phyloP scores from a whole-genome alignment of 805 yeast species.

The Lipomyces yamadae region DNA sequence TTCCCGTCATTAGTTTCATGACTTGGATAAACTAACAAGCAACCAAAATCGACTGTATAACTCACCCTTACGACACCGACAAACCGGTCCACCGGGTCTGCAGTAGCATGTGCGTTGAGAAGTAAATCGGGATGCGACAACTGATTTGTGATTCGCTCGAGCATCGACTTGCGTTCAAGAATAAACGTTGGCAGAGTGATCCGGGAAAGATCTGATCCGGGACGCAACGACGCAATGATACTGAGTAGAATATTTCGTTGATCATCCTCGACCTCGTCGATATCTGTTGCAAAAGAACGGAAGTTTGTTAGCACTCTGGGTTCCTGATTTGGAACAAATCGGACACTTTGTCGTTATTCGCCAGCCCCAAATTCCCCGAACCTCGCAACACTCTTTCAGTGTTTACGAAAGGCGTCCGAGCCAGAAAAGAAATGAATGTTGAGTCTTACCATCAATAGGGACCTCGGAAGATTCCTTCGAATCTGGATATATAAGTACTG shows the following conservation, averaged over 20 bases:
- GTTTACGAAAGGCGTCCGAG: background rate
- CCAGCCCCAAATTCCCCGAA: background rate
- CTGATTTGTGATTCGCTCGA: slow-evolving; percentile 91
- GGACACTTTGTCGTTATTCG: too few species aligned
- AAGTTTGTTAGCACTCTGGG: background rate
- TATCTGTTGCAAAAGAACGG: slow-evolving; percentile 50
- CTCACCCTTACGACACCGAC: slow-evolving; percentile 61
- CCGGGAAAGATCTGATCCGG: slow-evolving; percentile 86
- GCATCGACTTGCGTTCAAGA: slow-evolving; percentile 91
- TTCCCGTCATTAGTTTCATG: background rate
- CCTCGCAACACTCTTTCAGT: background rate
- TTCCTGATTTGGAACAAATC: too few species aligned
- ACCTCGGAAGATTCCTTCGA: slow-evolving; percentile 9
- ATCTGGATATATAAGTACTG: background rate
- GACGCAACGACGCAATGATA: slow-evolving; percentile 87
- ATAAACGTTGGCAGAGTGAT: slow-evolving; percentile 96
- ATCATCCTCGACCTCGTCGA: slow-evolving; percentile 90
- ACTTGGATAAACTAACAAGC: background rate
- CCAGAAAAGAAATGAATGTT: background rate
- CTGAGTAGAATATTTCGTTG: slow-evolving; percentile 86
- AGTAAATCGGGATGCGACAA: slow-evolving; percentile 75
- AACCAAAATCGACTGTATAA: background rate
- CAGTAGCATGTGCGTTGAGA: slow-evolving; percentile 64
- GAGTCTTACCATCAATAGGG: slow-evolving; percentile 6
- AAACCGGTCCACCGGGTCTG: slow-evolving; percentile 71